Base-by-base conservation (phyloP, 2,329 filamentous ascomycete species). In the Tolypocladium ovalisporum region DNA sequence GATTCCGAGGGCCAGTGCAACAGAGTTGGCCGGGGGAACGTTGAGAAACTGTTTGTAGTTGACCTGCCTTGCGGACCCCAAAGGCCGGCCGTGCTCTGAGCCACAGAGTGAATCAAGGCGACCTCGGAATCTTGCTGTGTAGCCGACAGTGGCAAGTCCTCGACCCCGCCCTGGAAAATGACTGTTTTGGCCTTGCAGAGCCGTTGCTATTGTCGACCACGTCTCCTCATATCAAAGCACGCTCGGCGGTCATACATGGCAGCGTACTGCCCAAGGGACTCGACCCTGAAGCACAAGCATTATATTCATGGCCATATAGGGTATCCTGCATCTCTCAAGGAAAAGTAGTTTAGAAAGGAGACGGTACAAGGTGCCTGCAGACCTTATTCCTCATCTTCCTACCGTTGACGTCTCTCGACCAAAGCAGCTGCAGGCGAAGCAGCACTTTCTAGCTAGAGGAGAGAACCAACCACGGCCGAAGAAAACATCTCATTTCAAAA, bases 301-400 rank as follows among this genome's bases (percentile, higher is more conserved):
- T 62, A 60, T 62, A 59, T 62, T 61, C 62, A 63, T 62, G 54
- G 58, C 53, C 54, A 59, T 49, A 55, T 57, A 19, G 60, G 52
- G 39, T 54, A 62, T 61, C 49, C 36, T 52, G 42, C 27, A 42
- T 59, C 52, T 56, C 57, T 44, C 56, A 59, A 54, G 42, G 35
- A 52, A n/a, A n/a, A n/a, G n/a, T 59, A 34, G 35, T 27, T n/a
- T 13, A 8, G 22, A 36, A 37, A 37, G 52, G 37, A 27, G 15
- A 36, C n/a, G 22, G 52, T 12, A 53, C 52, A 37, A 27, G 22
- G 13, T 34, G 17, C n/a, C 34, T 32, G 34, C n/a, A n/a, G n/a
- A n/a, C n/a, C n/a, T n/a, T n/a, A 13, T 53, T 24, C 24, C 35
- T 53, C 5, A 17, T 10, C 3, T 54, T 22, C 24, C 36, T 51